A percentile compares a stretch with the other conserved stretches of the same genome.
Conservation (phyloP, 768 basidiomycete genomes). For the Boletus insuetus region DNA sequence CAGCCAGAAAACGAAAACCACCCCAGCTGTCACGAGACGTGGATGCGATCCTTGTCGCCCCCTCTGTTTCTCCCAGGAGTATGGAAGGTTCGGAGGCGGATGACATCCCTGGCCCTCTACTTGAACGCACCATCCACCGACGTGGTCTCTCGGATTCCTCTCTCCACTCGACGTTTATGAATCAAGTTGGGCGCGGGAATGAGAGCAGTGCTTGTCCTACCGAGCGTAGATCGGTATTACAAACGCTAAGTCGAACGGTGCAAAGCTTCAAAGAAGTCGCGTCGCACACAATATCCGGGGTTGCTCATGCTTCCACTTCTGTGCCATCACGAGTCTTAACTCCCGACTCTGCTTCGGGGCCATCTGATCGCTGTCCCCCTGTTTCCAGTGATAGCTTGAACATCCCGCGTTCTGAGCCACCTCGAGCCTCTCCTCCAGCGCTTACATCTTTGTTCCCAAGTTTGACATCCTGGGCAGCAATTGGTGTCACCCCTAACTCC, state of each 20-base stretch:
- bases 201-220: background rate
- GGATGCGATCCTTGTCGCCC: slow-evolving; percentile 73
- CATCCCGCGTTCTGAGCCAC: slow-evolving; percentile 18
- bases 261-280: slow-evolving; percentile 44
- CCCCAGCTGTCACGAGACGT: slow-evolving; percentile 59
- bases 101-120: slow-evolving; percentile 49
- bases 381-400: slow-evolving; percentile 2
- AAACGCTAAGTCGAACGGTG: slow-evolving; percentile 52
- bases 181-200: slow-evolving; percentile 41
- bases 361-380: slow-evolving; percentile 1
- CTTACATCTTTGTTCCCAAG: slow-evolving; percentile 31
- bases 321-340: slow-evolving; percentile 8
- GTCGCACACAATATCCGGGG: slow-evolving; percentile 29
- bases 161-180: slow-evolving; percentile 80
- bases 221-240: slow-evolving; percentile 47
- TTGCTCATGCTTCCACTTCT: slow-evolving; percentile 5
- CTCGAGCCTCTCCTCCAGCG: slow-evolving; percentile 21
- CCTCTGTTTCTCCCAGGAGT: slow-evolving; percentile 20
- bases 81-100: slow-evolving; percentile 40
- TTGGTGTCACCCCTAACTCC: slow-evolving; percentile 22
- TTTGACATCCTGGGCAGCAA: slow-evolving; percentile 35
- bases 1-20: slow-evolving; percentile 12
- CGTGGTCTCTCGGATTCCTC: slow-evolving; percentile 91
- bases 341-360: slow-evolving; percentile 2
- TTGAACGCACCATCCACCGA: slow-evolving; percentile 65